Evolutionary conservation across 768 basidiomycete genomes (phyloP), one percentile per base, ranked within the genome.

Genomic region (Jaapia argillacea): DNA sequence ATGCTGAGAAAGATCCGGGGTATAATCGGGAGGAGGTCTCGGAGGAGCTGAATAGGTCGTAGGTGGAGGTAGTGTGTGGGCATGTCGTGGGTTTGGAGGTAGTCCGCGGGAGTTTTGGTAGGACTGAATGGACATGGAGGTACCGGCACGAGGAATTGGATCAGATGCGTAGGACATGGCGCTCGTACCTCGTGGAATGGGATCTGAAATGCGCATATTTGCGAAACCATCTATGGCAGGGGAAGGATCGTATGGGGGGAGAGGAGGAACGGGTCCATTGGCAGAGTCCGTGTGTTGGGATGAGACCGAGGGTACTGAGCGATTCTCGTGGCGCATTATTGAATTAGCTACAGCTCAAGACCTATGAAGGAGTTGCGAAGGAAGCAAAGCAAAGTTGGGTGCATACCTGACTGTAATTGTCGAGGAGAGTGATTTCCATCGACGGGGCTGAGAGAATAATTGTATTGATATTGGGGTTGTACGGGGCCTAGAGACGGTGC

Each of bases 81-180:
- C 27, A n/a, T n/a, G n/a, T n/a, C n/a, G n/a, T n/a, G n/a, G n/a
- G n/a, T n/a, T n/a, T n/a, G n/a, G n/a, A n/a, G n/a, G n/a, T n/a
- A n/a, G n/a, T n/a, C n/a, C n/a, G 37, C 40, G 18, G 54, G 42
- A 31, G 57, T 52, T 44, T 60, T 56, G 23, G 50, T 40, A 4
- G 65, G 58, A 40, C 65, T n/a, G 68, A 51, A 65, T 58, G 13
- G 78, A 76, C 69, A 79, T 71, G 24, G 79, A 74, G 16, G 79
- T 79, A 14, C 70, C 70, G 4, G 71, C 67, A 23, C 78, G 71
- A 44, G 70, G 67, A 12, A 79, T 58, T 36, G 74, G 71, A 48
- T 81, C 79, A 26, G 54, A 38, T 26, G 48, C 40, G 46, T 45
- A 55, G 27, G 55, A 52, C 54, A 54, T 52, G 26, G 54, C 51